Evolutionary conservation across 2,329 filamentous ascomycete species (phyloP).

Genomic region (Sporothrix luriei): DNA sequence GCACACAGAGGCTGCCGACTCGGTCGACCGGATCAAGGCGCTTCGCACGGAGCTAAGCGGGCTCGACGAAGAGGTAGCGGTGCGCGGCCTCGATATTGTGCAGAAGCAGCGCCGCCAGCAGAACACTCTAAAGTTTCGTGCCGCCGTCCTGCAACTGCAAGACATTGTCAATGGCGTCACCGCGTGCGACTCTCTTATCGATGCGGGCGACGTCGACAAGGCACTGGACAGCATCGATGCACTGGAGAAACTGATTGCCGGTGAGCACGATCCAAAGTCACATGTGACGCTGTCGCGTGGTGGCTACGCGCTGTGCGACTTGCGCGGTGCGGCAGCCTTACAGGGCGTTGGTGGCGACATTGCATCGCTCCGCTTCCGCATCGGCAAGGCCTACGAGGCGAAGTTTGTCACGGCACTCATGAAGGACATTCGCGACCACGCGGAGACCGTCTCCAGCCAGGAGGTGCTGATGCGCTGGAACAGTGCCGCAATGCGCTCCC

Average conservation of each 20-base stretch:
- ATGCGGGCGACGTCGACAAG: conserved; percentile 78
- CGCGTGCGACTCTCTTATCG: conserved; percentile 77
- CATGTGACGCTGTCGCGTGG: conserved; percentile 37
- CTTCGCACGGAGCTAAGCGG: conserved; percentile 76
- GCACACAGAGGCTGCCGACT: conserved; percentile 88
- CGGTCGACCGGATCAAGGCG: conserved; percentile 80
- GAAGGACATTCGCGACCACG: conserved; percentile 77
- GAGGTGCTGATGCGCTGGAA: conserved; percentile 86
- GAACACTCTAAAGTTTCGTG: conserved; percentile 79
- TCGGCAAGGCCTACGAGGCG: conserved; percentile 83
- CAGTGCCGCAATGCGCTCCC: conserved; percentile 70
- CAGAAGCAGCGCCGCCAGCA: conserved; percentile 79
- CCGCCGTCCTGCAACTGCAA: conserved; percentile 80
- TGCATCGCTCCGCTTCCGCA: conserved; percentile 71
- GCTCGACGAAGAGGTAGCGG: conserved; percentile 83
- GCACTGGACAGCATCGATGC: conserved; percentile 77
- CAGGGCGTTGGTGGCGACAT: conserved; percentile 80
- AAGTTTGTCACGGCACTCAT: conserved; percentile 78
- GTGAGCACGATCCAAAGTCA: conserved; percentile 55
- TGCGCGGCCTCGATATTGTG: conserved; percentile 81
- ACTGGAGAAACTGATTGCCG: conserved; percentile 78
- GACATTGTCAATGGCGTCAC: conserved; percentile 75
- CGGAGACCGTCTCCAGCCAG: conserved; percentile 68
- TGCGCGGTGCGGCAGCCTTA: conserved; percentile 75
- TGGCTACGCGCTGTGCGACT: conserved; percentile 58